A percentile compares a stretch with the other conserved stretches of the same genome.
These are phyloP conservation scores for Chenopodium berlandieri DNA, from an alignment of 148 eudicot genomes.

Conservation along the genomic window DNA sequence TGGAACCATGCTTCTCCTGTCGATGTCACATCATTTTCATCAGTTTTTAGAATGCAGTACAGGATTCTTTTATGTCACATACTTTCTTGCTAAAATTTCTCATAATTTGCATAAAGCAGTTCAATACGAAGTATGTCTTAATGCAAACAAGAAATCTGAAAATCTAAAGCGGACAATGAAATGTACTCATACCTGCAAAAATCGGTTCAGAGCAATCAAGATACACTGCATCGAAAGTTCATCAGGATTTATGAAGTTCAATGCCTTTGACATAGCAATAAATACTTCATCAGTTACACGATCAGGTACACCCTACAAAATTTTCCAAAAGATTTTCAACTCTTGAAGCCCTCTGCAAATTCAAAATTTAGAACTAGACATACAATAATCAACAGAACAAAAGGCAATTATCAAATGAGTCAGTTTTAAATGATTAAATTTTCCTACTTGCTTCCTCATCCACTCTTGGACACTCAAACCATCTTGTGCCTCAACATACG, in stretches of 20 bases:
- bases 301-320: slow-evolving; percentile 84
- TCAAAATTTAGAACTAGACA: slow-evolving; percentile 5
- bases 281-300: slow-evolving; percentile 96
- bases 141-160: not conserved
- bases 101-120: not conserved
- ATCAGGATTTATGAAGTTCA: slow-evolving; percentile 97
- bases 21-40: slow-evolving; percentile 7
- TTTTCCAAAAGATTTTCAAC: slow-evolving; percentile 10
- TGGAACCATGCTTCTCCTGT: slow-evolving; percentile 98
- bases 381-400: slow-evolving; percentile 4
- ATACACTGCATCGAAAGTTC: slow-evolving; percentile 99
- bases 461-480: slow-evolving; percentile 90
- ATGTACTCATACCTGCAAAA: slow-evolving; percentile 66
- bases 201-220: slow-evolving; percentile 93
- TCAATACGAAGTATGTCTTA: not conserved
- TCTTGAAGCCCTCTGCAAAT: slow-evolving; percentile 1
- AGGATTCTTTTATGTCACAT: not conserved
- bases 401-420: slow-evolving; percentile 2
- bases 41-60: slow-evolving; percentile 11
- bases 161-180: not conserved
- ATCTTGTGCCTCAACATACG: slow-evolving; percentile 98
- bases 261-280: slow-evolving; percentile 99
- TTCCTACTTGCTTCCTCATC: slow-evolving; percentile 93
- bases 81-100: not conserved
- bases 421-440: not conserved